phyloP scores from a whole-genome alignment of 805 yeast species.

The Metschnikowia baotianmanensis region DNA sequence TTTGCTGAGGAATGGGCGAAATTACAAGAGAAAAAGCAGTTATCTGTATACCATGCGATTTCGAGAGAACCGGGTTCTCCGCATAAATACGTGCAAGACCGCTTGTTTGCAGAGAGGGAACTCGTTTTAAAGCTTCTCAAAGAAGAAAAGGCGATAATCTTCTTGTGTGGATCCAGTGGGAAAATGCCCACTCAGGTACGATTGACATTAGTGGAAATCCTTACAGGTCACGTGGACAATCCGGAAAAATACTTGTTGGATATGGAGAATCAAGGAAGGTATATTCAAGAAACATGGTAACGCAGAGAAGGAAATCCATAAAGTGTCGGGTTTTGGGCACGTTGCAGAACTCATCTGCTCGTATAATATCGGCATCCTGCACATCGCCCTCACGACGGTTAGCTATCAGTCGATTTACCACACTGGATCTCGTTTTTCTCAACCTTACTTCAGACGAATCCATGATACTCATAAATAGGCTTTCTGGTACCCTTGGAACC shows the following conservation, averaged over 20 bases:
- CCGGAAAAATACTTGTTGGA: conserved; percentile 50
- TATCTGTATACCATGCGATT: conserved; percentile 42
- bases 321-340: background rate
- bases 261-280: conserved; percentile 65
- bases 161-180: conserved; percentile 92
- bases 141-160: conserved; percentile 58
- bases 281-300: conserved; percentile 89
- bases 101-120: conserved; percentile 50
- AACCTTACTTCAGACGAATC: too few species aligned
- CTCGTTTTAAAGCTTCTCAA: conserved; percentile 52
- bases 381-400: too few species aligned
- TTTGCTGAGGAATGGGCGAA: conserved; percentile 55
- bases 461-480: background rate
- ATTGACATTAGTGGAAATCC: conserved; percentile 66
- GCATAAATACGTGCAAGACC: conserved; percentile 72
- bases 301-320: too few species aligned
- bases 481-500: background rate
- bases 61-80: conserved; percentile 46
- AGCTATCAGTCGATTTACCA: too few species aligned
- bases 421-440: too few species aligned
- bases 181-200: conserved; percentile 89
- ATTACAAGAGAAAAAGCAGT: conserved; percentile 29
- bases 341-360: too few species aligned
- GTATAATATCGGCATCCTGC: too few species aligned
- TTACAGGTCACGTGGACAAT: conserved; percentile 45